A percentile compares a stretch with the other conserved stretches of the same genome.
Evolutionary conservation across 2,329 filamentous ascomycete genomes (phyloP).

Genomic region (Zymoseptoria brevis): DNA sequence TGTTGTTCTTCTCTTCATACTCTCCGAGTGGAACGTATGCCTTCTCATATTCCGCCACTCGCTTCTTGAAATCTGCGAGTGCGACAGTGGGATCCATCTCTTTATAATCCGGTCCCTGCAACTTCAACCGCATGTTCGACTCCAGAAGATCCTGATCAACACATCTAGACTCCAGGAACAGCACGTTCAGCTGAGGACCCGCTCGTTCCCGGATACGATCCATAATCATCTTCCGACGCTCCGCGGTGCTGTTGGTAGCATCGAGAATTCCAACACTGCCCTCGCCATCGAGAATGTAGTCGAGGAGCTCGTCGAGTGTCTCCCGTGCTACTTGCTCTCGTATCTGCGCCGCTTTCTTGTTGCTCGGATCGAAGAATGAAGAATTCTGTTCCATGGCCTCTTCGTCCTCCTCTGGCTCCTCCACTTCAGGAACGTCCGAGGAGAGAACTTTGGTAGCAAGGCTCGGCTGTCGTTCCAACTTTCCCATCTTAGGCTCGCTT

Average conservation of each 20-base stretch:
- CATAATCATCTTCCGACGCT: slow-evolving; percentile 67
- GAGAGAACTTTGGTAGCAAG: slow-evolving; percentile 15
- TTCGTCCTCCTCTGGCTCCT: slow-evolving; percentile 21
- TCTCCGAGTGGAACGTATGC: slow-evolving; percentile 79
- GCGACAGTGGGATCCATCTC: slow-evolving; percentile 83
- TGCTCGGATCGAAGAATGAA: slow-evolving; percentile 86
- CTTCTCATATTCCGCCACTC: slow-evolving; percentile 87
- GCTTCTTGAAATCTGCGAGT: slow-evolving; percentile 82
- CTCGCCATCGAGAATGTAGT: slow-evolving; percentile 74
- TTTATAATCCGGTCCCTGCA: slow-evolving; percentile 91
- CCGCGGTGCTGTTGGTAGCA: slow-evolving; percentile 91
- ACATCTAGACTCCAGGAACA: slow-evolving; percentile 94
- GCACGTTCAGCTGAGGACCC: slow-evolving; percentile 74
- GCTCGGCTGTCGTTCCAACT: slow-evolving; percentile 11
- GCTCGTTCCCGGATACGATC: slow-evolving; percentile 74
- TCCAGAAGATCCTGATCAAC: slow-evolving; percentile 76
- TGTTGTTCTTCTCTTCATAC: slow-evolving; percentile 72
- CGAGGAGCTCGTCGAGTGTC: slow-evolving; percentile 82
- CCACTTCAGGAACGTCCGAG: slow-evolving; percentile 9
- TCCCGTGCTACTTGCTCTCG: slow-evolving; percentile 88
- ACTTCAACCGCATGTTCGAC: slow-evolving; percentile 93
- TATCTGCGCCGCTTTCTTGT: slow-evolving; percentile 70
- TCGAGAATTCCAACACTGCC: slow-evolving; percentile 93
- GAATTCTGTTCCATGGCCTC: slow-evolving; percentile 77
- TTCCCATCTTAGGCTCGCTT: slow-evolving; percentile 24